phyloP scores from a whole-genome alignment of 257 asterid genomes.

The Plectranthus barbatus region DNA sequence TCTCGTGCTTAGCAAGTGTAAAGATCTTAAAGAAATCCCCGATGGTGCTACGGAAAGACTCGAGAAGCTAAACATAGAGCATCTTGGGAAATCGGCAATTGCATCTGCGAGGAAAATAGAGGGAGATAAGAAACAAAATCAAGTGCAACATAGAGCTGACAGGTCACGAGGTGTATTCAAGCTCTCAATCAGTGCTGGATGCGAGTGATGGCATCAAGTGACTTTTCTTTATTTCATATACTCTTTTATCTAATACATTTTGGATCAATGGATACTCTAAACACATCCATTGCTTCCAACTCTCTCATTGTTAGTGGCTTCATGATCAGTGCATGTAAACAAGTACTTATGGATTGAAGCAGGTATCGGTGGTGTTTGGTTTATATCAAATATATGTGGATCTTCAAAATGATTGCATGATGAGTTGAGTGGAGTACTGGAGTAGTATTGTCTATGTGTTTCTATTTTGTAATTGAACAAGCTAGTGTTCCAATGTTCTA shows the following conservation, averaged over 20 bases:
- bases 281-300: not conserved
- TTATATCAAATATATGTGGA: too few relatives aligned
- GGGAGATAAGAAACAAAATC: not conserved
- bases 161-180: too few relatives aligned
- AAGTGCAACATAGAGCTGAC: not conserved
- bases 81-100: not conserved
- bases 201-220: not conserved
- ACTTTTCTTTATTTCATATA: not conserved
- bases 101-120: not conserved
- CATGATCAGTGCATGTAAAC: not conserved
- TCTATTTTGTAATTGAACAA: not conserved
- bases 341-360: not conserved
- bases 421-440: too few relatives aligned
- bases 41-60: not conserved
- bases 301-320: not conserved
- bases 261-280: not conserved
- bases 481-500: not conserved
- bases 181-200: not conserved
- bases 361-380: not conserved
- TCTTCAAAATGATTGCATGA: not conserved
- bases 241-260: too few relatives aligned
- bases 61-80: slow-evolving; percentile 13
- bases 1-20: slow-evolving; percentile 20
- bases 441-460: not conserved
- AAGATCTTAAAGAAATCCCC: slow-evolving; percentile 28